phyloP scores from a whole-genome alignment of 257 asterid genomes.

The Echium plantagineum region DNA sequence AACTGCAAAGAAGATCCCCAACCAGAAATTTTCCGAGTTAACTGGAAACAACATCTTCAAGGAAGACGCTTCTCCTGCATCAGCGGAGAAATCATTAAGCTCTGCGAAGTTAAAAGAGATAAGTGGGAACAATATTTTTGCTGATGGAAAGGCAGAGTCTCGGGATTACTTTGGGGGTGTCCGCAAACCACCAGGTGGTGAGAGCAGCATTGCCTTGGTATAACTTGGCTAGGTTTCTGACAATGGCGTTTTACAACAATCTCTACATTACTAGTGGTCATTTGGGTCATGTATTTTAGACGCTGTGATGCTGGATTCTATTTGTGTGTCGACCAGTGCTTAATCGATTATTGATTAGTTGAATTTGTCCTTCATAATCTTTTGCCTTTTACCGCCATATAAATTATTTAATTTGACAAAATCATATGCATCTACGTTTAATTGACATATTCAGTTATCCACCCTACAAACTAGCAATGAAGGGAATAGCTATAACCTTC shows the following conservation, averaged over 20 bases:
- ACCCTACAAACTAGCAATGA: no score
- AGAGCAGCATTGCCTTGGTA: constrained; percentile 95
- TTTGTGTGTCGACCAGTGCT: constrained; percentile 10
- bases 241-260: constrained; percentile 23
- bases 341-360: constrained; percentile 19
- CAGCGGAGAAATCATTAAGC: constrained; percentile 88
- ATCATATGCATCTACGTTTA: no score
- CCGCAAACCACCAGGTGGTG: constrained; percentile 99
- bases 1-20: constrained; percentile 91
- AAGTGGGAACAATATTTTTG: constrained; percentile 89
- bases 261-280: constrained; percentile 15
- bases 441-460: no score
- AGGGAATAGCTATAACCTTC: no score
- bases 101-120: constrained; percentile 87
- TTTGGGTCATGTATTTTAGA: constrained; percentile 16
- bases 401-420: constrained; percentile 9
- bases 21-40: constrained; percentile 83
- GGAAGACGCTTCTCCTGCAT: constrained; percentile 57
- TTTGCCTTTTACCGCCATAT: constrained; percentile 7
- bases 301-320: constrained; percentile 21
- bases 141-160: constrained; percentile 82
- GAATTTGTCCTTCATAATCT: constrained; percentile 17
- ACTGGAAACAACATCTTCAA: constrained; percentile 81
- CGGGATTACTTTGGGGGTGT: constrained; percentile 96
- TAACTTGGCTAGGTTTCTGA: constrained; percentile 47